Evolutionary conservation across 1,284 basidiomycete species (phyloP).

Genomic region (Leccinum huronense): DNA sequence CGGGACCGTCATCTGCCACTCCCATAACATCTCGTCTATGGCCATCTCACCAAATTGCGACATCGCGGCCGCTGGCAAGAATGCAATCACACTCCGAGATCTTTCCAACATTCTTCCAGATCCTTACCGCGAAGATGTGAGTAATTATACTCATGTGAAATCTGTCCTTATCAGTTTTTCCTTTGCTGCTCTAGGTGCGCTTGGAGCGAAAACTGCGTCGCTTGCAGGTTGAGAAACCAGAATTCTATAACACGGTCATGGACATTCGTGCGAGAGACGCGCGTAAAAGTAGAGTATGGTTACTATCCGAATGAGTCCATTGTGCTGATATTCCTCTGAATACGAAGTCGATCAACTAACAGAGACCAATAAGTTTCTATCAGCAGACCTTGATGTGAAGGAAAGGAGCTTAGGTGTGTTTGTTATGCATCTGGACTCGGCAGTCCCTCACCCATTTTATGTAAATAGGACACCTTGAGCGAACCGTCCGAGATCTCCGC

Average conservation of each 20-base stretch:
- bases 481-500: not conserved
- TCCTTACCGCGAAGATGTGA: not conserved
- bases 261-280: not conserved
- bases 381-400: not conserved
- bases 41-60: not conserved
- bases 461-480: not conserved
- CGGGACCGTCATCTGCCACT: not conserved
- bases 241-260: not conserved
- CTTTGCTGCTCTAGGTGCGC: not conserved
- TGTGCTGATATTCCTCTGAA: not conserved
- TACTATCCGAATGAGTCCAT: not conserved
- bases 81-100: not conserved
- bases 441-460: not conserved
- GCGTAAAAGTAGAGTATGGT: not conserved
- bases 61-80: not conserved
- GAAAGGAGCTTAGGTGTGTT: not conserved
- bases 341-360: not conserved
- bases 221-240: not conserved
- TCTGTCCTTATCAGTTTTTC: not conserved
- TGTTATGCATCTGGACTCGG: not conserved
- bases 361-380: not conserved
- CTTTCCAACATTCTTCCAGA: not conserved
- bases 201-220: not conserved
- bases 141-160: not conserved
- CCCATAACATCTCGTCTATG: not conserved